Percentiles rank a stretch among this genome's conserved stretches.
Evolutionary conservation across 78 protist genomes (phyloP).

Genomic region (Pigoraptor vietnamica): DNA sequence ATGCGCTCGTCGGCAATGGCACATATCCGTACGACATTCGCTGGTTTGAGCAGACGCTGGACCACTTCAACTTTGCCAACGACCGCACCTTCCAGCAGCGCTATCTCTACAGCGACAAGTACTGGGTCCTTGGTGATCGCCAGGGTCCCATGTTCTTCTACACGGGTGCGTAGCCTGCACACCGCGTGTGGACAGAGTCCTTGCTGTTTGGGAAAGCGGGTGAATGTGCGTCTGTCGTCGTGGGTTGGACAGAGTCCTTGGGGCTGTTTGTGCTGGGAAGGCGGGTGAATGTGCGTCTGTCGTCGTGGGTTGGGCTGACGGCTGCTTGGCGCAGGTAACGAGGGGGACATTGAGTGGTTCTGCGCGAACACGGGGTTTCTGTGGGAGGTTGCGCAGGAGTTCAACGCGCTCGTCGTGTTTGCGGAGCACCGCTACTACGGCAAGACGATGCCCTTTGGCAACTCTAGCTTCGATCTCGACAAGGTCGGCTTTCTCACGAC

Average conservation of each 20-base stretch:
- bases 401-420: conserved; percentile 60
- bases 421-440: conserved; percentile 72
- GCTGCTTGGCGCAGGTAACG: conserved; percentile 34
- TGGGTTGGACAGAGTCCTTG: too few relatives aligned
- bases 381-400: conserved; percentile 44
- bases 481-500: neutral
- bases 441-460: conserved; percentile 33
- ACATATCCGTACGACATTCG: neutral
- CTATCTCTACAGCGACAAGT: conserved; percentile 20
- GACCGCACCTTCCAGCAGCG: conserved; percentile 36
- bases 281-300: too few relatives aligned
- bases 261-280: too few relatives aligned
- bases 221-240: too few relatives aligned
- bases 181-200: too few relatives aligned
- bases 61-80: conserved; percentile 46
- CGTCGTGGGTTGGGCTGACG: too few relatives aligned
- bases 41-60: conserved; percentile 30
- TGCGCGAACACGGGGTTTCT: conserved; percentile 64
- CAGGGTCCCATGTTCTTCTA: conserved; percentile 62
- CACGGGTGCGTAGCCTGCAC: conserved; percentile 50
- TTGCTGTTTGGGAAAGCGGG: too few relatives aligned
- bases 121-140: conserved; percentile 33
- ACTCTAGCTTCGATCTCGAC: neutral
- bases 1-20: too few relatives aligned
- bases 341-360: conserved; percentile 63